Evolutionary conservation across 495 filamentous ascomycete genomes (phyloP).

Genomic region (Aspergillus olivimuriae): DNA sequence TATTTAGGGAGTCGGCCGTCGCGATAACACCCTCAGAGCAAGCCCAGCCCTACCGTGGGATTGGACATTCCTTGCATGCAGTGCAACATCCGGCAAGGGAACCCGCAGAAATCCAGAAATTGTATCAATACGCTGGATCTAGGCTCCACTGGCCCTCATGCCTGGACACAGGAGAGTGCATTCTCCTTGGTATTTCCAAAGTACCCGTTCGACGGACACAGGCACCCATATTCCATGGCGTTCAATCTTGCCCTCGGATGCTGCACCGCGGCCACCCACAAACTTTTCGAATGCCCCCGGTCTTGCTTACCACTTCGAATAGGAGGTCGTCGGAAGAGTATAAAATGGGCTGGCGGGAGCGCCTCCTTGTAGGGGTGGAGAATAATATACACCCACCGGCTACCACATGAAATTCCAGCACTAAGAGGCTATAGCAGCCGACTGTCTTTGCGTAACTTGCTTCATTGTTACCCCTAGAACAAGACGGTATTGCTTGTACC

Average conservation of each 20-base stretch:
- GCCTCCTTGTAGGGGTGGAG: too few species aligned
- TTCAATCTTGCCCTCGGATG: not conserved
- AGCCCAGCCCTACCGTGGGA: not conserved
- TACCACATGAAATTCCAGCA: too few species aligned
- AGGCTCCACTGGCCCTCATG: not conserved
- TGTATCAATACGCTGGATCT: not conserved
- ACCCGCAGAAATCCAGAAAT: not conserved
- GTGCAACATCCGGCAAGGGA: slow-evolving; percentile 2
- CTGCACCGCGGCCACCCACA: not conserved
- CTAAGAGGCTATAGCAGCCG: too few species aligned
- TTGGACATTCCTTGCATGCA: not conserved
- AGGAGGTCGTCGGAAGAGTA: too few species aligned
- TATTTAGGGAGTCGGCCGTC: not conserved
- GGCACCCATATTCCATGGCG: slow-evolving; percentile 3
- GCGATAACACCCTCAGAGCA: not conserved
- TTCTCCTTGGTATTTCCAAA: not conserved
- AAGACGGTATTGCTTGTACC: too few species aligned
- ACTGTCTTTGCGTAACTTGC: too few species aligned
- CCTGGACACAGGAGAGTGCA: not conserved
- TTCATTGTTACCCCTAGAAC: too few species aligned
- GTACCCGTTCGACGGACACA: not conserved
- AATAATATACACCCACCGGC: too few species aligned
- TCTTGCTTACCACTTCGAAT: too few species aligned
- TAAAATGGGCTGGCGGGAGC: too few species aligned
- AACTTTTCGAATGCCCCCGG: not conserved